Conservation (phyloP, 768 basidiomycete species). For the Cantharellus cinnabarinus region DNA sequence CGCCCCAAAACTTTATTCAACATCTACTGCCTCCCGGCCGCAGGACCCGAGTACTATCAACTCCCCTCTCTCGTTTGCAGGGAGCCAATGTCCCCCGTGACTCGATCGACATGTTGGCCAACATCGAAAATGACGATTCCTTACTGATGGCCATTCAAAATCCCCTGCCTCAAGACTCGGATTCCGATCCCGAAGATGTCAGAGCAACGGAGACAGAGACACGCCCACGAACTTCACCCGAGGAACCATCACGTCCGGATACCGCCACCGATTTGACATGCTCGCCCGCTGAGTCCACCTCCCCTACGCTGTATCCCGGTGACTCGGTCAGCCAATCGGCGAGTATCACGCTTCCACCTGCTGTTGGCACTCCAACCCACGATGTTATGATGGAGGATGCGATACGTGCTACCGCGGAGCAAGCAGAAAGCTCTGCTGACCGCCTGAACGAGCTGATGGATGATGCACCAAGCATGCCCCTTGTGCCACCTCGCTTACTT, state of each 20-base stretch:
- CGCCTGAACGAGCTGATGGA: conserved; percentile 72
- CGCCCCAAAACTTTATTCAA: too few species aligned
- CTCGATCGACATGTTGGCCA: background rate
- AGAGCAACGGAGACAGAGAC: background rate
- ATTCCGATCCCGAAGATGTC: background rate
- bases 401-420: conserved; percentile 67
- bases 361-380: conserved; percentile 10
- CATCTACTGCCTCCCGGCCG: too few species aligned
- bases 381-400: conserved; percentile 60
- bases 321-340: background rate
- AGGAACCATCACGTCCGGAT: too few species aligned
- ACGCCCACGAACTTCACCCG: too few species aligned
- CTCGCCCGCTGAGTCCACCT: background rate
- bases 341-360: background rate
- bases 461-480: too few species aligned
- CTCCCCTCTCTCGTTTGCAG: background rate
- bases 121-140: background rate
- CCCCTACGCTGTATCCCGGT: background rate
- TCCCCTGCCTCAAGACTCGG: background rate
- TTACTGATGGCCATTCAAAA: background rate
- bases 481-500: conserved; percentile 18
- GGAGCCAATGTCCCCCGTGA: background rate
- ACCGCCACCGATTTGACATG: background rate
- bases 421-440: conserved; percentile 85
- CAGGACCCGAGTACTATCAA: background rate